phyloP scores from a whole-genome alignment of 257 asterid species.

The Eucommia ulmoides region DNA sequence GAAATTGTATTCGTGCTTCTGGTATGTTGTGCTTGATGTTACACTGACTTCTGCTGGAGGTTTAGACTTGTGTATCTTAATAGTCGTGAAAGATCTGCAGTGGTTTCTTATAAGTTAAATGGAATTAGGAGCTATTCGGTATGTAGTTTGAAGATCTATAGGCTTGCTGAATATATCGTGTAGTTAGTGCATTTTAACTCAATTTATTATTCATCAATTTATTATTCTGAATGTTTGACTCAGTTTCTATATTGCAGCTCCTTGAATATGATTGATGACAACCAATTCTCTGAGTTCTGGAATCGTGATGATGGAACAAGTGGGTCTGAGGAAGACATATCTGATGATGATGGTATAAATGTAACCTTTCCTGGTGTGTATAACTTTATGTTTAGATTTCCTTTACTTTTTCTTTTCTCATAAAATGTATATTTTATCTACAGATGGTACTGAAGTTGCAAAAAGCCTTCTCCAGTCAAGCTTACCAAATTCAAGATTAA shows the following conservation, averaged over 20 bases:
- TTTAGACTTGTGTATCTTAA: too few relatives aligned
- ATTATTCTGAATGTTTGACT: neutral
- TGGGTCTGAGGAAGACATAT: slow-evolving; percentile 84
- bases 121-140: too few relatives aligned
- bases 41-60: too few relatives aligned
- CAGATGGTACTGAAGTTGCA: slow-evolving; percentile 47
- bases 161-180: too few relatives aligned
- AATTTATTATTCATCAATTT: too few relatives aligned
- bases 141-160: too few relatives aligned
- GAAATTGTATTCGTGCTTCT: too few relatives aligned
- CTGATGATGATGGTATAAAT: slow-evolving; percentile 78
- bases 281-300: slow-evolving; percentile 77
- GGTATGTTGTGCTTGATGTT: too few relatives aligned
- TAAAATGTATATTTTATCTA: neutral
- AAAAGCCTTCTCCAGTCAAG: slow-evolving; percentile 27
- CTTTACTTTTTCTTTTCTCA: neutral
- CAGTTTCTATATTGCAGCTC: slow-evolving; percentile 25
- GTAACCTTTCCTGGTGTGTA: neutral
- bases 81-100: too few relatives aligned
- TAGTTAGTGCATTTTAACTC: too few relatives aligned
- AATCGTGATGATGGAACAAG: slow-evolving; percentile 69
- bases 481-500: slow-evolving; percentile 29
- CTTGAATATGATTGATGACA: slow-evolving; percentile 25
- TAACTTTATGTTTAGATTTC: neutral
- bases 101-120: too few relatives aligned